These are phyloP conservation scores for Diplocarpon rosae DNA, from an alignment of 2,329 filamentous ascomycete species.

Conservation along the genomic window DNA sequence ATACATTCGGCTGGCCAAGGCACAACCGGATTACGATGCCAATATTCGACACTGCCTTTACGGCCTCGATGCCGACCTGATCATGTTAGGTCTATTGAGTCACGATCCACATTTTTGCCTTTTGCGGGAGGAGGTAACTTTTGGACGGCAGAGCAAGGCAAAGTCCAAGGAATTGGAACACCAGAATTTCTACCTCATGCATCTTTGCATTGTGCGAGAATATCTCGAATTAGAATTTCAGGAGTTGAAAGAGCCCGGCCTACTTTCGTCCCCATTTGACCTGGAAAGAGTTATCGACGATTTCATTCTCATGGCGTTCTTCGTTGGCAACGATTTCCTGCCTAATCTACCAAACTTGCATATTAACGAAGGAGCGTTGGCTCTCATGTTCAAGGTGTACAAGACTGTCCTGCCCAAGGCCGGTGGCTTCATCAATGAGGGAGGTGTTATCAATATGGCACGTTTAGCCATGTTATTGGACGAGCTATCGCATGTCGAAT, in stretches of 20 bases:
- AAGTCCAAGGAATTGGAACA: constrained; percentile 97
- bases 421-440: constrained; percentile 93
- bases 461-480: constrained; percentile 68
- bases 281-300: constrained; percentile 97
- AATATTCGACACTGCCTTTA: constrained; percentile 96
- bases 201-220: constrained; percentile 94
- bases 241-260: constrained; percentile 66
- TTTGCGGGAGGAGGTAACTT: constrained; percentile 93
- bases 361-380: constrained; percentile 95
- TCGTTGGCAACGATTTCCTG: constrained; percentile 97
- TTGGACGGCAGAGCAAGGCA: constrained; percentile 74
- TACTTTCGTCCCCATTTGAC: constrained; percentile 70
- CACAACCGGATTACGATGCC: constrained; percentile 81
- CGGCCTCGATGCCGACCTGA: constrained; percentile 91
- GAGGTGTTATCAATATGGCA: constrained; percentile 79
- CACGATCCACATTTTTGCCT: constrained; percentile 98
- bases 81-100: constrained; percentile 94
- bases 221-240: constrained; percentile 97
- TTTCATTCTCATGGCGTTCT: constrained; percentile 99
- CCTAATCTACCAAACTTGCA: constrained; percentile 92
- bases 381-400: constrained; percentile 96
- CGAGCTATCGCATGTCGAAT: constrained; percentile 79
- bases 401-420: constrained; percentile 79
- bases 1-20: constrained; percentile 95
- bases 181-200: constrained; percentile 96